Percentiles rank a stretch among this genome's conserved stretches.
Evolutionary conservation across 1,284 basidiomycete species (phyloP).

Genomic region (Tausonia pullulans): DNA sequence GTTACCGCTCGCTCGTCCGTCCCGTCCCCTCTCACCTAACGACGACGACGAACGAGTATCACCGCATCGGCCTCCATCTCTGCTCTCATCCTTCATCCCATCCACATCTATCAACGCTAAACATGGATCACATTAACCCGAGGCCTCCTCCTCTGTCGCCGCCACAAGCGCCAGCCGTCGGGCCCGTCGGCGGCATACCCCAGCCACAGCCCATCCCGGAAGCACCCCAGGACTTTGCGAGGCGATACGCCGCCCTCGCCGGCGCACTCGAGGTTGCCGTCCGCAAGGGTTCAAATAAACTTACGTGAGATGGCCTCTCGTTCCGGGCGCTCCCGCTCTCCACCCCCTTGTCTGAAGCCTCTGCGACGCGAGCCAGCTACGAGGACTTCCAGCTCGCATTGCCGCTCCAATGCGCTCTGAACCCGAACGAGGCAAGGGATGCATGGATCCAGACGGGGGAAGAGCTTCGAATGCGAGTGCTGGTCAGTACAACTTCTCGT

Average conservation of each 20-base stretch:
- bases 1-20: too few relatives aligned
- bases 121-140: neutral
- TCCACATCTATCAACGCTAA: neutral
- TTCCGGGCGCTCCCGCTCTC: neutral
- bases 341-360: neutral
- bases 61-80: neutral
- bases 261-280: slow-evolving; percentile 30
- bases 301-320: neutral
- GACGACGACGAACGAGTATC: too few relatives aligned
- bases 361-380: neutral
- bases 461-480: neutral
- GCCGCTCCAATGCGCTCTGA: neutral
- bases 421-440: neutral
- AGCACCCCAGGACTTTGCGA: slow-evolving; percentile 25
- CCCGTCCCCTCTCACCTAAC: too few relatives aligned
- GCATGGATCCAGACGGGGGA: neutral
- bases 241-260: slow-evolving; percentile 27
- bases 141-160: neutral
- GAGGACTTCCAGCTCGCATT: slow-evolving; percentile 1
- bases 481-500: neutral
- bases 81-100: neutral
- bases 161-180: neutral
- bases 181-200: neutral
- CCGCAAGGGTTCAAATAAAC: slow-evolving; percentile 26
- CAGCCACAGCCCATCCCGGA: slow-evolving; percentile 12